Evolutionary conservation across 768 basidiomycete genomes (phyloP).

Genomic region (Exidia glandulosa): DNA sequence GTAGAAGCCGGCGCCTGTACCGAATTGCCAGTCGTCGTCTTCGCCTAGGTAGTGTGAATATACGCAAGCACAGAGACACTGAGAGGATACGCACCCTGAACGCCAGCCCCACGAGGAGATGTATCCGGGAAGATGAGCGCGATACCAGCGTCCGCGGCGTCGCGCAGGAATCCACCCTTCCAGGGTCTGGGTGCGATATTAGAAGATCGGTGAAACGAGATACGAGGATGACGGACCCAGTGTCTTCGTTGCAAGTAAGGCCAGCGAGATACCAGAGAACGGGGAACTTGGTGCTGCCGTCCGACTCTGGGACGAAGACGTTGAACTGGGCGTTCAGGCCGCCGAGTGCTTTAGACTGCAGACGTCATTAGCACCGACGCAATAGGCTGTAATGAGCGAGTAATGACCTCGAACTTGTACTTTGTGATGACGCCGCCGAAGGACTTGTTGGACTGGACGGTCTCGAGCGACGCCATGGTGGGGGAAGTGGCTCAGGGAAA

Average conservation of each 20-base stretch:
- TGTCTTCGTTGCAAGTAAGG: conserved; percentile 86
- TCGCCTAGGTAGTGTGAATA: conserved; percentile 26
- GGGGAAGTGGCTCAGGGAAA: background rate
- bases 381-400: conserved; percentile 8
- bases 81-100: conserved; percentile 35
- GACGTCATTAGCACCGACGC: background rate
- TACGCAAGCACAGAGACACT: no score
- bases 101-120: conserved; percentile 82
- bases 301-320: conserved; percentile 67
- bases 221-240: conserved; percentile 45
- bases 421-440: conserved; percentile 76
- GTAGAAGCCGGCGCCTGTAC: conserved; percentile 89
- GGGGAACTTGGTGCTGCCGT: conserved; percentile 38
- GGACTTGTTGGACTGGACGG: conserved; percentile 64
- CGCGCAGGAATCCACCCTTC: conserved; percentile 86
- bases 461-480: conserved; percentile 47
- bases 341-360: conserved; percentile 62
- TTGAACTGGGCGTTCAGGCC: conserved; percentile 71
- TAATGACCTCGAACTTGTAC: conserved; percentile 83
- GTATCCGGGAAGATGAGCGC: conserved; percentile 95
- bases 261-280: conserved; percentile 85
- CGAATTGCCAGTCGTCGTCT: conserved; percentile 80
- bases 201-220: background rate
- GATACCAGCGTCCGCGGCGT: conserved; percentile 75
- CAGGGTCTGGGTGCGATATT: conserved; percentile 47